phyloP scores from a whole-genome alignment of 495 filamentous ascomycete genomes.

The Penicillium turbatum region DNA sequence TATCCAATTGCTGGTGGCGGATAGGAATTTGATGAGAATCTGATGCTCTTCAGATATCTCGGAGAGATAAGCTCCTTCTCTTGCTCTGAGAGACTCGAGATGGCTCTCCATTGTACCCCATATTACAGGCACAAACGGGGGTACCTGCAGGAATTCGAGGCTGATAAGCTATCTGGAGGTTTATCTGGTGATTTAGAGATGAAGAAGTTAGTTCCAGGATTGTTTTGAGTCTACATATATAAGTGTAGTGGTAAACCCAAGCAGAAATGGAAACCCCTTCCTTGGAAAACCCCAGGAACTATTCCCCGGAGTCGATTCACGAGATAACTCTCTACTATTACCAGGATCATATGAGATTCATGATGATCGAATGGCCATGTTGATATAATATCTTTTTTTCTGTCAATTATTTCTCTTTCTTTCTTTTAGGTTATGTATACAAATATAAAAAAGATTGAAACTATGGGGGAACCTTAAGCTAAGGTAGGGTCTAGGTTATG shows the following conservation, averaged over 20 bases:
- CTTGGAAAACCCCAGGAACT: background rate
- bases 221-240: no score
- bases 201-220: no score
- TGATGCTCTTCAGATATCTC: background rate
- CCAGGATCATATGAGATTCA: no score
- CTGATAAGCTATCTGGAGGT: background rate
- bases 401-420: no score
- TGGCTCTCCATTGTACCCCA: background rate
- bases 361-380: no score
- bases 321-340: no score
- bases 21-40: background rate
- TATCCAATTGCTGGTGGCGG: slow-evolving; percentile 9
- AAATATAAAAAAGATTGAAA: no score
- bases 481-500: no score
- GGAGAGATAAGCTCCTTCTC: background rate
- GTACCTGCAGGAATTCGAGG: background rate
- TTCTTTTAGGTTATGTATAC: no score
- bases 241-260: background rate
- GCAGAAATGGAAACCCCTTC: background rate
- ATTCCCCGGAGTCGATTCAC: slow-evolving; percentile 2
- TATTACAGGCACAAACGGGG: background rate
- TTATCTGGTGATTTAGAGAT: background rate
- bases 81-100: background rate
- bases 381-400: no score
- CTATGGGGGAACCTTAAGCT: no score